These are phyloP conservation scores for Mikania micrantha DNA, from an alignment of 129 eudicot genomes.

Conservation along the genomic window DNA sequence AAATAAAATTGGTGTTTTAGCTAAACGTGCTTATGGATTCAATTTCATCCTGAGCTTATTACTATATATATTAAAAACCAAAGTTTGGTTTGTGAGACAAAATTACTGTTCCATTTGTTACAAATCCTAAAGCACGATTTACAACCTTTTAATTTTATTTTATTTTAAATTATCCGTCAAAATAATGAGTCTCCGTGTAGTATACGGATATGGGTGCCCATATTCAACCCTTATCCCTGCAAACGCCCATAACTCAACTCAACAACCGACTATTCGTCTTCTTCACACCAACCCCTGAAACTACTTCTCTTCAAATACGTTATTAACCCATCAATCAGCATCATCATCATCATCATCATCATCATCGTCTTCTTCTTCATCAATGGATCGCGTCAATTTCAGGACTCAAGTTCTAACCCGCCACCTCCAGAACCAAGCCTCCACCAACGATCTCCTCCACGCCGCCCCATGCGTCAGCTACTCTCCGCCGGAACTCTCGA, in stretches of 20 bases:
- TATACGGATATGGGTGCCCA: background rate
- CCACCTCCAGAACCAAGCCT: constrained; percentile 34
- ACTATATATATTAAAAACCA: no score
- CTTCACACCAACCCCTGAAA: background rate
- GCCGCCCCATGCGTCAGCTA: constrained; percentile 50
- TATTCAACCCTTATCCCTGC: background rate
- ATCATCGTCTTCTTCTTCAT: background rate
- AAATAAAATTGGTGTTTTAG: no score
- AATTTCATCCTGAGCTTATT: no score
- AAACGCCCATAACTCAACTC: no score
- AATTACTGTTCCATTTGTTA: no score
- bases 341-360: background rate
- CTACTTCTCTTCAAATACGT: background rate
- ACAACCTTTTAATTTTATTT: no score
- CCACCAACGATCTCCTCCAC: constrained; percentile 11
- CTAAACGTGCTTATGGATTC: no score
- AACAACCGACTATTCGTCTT: background rate
- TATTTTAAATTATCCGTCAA: no score
- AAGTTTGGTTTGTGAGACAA: no score
- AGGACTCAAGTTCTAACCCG: constrained; percentile 47
- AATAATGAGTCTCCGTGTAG: no score
- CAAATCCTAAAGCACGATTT: no score
- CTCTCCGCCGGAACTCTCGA: constrained; percentile 59
- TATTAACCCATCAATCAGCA: background rate
- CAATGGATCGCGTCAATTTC: constrained; percentile 43